Evolutionary conservation across 805 yeast genomes (phyloP), one percentile per base, ranked within the genome.

Genomic region (Hanseniaspora thailandica): DNA sequence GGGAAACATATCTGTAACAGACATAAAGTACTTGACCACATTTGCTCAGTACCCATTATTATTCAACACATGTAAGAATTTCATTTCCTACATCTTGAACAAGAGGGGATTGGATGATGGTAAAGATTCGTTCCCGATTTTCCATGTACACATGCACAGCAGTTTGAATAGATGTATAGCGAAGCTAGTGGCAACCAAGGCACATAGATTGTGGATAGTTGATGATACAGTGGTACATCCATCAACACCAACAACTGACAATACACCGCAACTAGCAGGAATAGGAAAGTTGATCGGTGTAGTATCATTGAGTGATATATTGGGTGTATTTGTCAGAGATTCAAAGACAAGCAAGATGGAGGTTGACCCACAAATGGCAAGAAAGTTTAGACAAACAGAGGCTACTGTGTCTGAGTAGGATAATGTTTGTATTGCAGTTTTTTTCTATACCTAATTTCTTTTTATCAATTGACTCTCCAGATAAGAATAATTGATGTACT

Each of bases 81-180:
- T 90, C 65, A 80, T 90, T 55, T 80, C 94, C 13, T 83, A 88
- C 57, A 88, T 89, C 56, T 75, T 93, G 58, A 82, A 84, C 58
- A 82, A 82, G 53, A 81, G 96, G 63, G 98, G 98, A 20, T 74
- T 90, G 31, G 94, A 84, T 62, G 89, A 88, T 63, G 96, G 96
- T 50, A 88, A 89, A 67, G 98, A 90, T 70, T 87, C 94, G 40
- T 90, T 84, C 74, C 98, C 98, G 17, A 90, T 93, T 39, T 90
- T 90, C 75, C 95, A 90, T 66, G 96, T 90, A 25, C 82, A 86
- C 57, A 78, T 80, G 56, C 75, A 76, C 39, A 80, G 94, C 9
- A 81, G 93, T 0, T 73, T 93, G 48, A 95, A 87, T 33, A 77
- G 96, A 66, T 87, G 94, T 8, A 76, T 93, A 62, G 97, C 97